phyloP scores from a whole-genome alignment of 305 asterid genomes.

The Fraxinus greggii region DNA sequence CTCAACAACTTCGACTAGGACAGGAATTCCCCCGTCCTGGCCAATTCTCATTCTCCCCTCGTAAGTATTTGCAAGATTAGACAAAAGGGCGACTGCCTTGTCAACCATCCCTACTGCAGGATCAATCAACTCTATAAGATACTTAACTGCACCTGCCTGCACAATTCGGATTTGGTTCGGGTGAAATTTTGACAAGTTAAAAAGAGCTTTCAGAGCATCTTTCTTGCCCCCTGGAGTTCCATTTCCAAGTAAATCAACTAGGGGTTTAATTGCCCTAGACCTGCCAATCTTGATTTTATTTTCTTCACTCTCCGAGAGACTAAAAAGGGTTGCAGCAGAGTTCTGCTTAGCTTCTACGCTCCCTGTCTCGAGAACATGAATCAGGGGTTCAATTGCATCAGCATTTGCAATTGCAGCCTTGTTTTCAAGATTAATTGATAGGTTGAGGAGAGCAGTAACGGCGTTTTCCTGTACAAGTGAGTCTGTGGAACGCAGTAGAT shows the following conservation, averaged over 20 bases:
- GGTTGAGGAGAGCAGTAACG: constrained; percentile 88
- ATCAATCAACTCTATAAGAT: constrained; percentile 85
- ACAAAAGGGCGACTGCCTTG: constrained; percentile 86
- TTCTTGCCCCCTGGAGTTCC: constrained; percentile 91
- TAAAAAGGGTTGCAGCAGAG: constrained; percentile 86
- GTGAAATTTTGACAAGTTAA: constrained; percentile 71
- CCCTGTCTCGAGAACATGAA: constrained; percentile 78
- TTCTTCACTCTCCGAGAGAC: constrained; percentile 81
- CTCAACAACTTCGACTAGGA: constrained; percentile 87
- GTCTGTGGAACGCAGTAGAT: constrained; percentile 65
- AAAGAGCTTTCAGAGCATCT: constrained; percentile 87
- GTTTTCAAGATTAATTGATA: constrained; percentile 77
- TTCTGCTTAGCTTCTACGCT: constrained; percentile 80
- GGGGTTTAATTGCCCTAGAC: constrained; percentile 77
- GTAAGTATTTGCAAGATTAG: constrained; percentile 76
- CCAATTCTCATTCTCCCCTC: constrained; percentile 81
- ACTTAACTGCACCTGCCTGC: constrained; percentile 86
- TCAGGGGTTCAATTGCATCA: constrained; percentile 76
- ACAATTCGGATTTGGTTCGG: constrained; percentile 80
- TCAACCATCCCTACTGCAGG: constrained; percentile 94
- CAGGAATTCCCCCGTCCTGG: constrained; percentile 70
- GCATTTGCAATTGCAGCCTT: constrained; percentile 80
- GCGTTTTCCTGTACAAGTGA: constrained; percentile 64
- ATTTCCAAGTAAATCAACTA: constrained; percentile 74
- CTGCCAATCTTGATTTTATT: constrained; percentile 75